Conservation (phyloP, 179 eudicot species). For the Camellia oleifera region DNA sequence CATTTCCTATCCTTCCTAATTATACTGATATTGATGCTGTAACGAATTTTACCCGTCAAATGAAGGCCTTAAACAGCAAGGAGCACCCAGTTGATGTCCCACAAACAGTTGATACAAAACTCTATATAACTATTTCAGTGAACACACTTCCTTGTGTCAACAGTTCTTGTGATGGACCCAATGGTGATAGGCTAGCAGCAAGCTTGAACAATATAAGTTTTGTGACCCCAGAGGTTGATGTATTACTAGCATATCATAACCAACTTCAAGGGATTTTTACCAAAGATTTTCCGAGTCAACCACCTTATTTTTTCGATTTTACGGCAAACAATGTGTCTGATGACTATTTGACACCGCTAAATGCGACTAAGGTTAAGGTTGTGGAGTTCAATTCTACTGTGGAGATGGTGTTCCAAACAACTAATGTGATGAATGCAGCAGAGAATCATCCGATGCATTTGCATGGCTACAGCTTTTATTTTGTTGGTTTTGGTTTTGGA, state of each 20-base stretch:
- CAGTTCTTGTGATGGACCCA: neutral
- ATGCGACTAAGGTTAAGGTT: neutral
- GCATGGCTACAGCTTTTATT: neutral
- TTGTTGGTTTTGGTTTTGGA: neutral
- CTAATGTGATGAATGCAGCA: neutral
- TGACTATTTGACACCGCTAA: neutral
- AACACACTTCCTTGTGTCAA: neutral
- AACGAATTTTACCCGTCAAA: slow-evolving; percentile 3
- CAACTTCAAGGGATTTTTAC: neutral
- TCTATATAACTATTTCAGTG: neutral
- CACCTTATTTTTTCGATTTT: neutral
- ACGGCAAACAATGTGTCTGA: neutral
- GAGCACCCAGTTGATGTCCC: slow-evolving; percentile 33
- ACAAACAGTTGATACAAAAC: neutral
- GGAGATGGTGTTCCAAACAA: neutral
- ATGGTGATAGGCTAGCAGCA: neutral
- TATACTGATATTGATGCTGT: slow-evolving; percentile 9
- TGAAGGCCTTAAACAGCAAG: slow-evolving; percentile 24
- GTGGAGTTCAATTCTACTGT: neutral
- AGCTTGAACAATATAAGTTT: neutral
- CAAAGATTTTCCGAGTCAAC: neutral
- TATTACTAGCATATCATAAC: neutral
- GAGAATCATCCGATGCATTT: neutral
- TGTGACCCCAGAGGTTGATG: neutral
- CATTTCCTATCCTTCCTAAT: slow-evolving; percentile 21